Evolutionary conservation across 2,329 filamentous ascomycete species (phyloP).

Genomic region (Paracoccidioides lutzii): DNA sequence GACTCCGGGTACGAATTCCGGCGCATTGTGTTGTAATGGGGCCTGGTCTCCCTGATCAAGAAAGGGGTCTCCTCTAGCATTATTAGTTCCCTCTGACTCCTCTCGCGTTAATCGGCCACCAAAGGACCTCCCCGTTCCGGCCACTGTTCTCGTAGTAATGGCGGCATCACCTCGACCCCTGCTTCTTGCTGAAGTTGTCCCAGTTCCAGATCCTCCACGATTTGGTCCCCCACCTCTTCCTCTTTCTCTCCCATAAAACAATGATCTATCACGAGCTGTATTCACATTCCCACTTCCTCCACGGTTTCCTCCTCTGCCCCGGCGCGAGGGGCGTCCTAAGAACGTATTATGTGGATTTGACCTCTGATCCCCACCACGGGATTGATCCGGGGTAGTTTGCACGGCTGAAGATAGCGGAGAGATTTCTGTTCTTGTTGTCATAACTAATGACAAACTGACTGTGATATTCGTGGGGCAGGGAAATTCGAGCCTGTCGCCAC

Average conservation of each 20-base stretch:
- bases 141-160: background rate
- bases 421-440: background rate
- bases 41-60: background rate
- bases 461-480: background rate
- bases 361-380: background rate
- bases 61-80: background rate
- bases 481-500: background rate
- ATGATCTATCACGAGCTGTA: background rate
- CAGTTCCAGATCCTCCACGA: background rate
- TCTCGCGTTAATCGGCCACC: conserved; percentile 8
- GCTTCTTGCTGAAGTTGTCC: background rate
- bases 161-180: background rate
- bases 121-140: conserved; percentile 4
- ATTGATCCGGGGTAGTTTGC: background rate
- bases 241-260: background rate
- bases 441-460: background rate
- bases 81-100: background rate
- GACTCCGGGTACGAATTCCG: conserved; percentile 31
- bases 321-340: background rate
- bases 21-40: conserved; percentile 26
- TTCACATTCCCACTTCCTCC: background rate
- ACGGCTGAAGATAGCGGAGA: background rate
- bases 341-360: too few species aligned
- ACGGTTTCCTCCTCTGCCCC: background rate
- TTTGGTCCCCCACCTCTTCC: background rate